Percentiles rank a stretch among this genome's conserved stretches.
Evolutionary conservation across 73 alveolate genomes (phyloP).

Genomic region (Stentor roeselii): DNA sequence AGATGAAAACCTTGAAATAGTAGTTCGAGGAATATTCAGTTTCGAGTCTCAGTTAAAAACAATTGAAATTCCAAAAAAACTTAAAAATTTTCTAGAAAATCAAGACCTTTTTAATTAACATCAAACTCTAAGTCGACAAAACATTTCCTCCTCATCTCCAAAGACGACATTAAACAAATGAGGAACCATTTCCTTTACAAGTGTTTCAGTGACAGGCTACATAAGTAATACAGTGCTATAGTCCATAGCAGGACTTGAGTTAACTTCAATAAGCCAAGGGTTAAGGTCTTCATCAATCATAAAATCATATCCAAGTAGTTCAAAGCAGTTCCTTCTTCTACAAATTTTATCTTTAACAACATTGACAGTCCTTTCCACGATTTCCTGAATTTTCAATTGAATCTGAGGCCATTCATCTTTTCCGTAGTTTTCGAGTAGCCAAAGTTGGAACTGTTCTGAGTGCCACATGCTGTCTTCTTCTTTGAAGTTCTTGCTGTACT

Average conservation of each 20-base stretch:
- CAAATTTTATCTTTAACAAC: conserved; percentile 29
- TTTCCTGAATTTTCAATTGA: conserved; percentile 70
- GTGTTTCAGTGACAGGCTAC: neutral
- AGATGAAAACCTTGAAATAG: too few relatives aligned
- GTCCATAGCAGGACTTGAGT: conserved; percentile 87
- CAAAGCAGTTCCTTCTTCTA: conserved; percentile 16
- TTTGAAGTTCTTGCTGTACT: conserved; percentile 42
- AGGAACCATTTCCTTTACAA: conserved; percentile 17
- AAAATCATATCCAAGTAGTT: conserved; percentile 84
- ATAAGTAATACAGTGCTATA: conserved; percentile 66
- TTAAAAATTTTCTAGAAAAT: too few relatives aligned
- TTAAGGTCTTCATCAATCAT: conserved; percentile 88
- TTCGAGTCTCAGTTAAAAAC: too few relatives aligned
- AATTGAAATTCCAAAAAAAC: too few relatives aligned
- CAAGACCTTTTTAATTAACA: too few relatives aligned
- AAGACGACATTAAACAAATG: neutral
- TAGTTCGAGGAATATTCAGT: too few relatives aligned
- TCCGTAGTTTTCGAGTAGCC: conserved; percentile 67
- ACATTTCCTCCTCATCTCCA: too few relatives aligned
- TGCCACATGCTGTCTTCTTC: conserved; percentile 97
- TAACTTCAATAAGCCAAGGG: conserved; percentile 87
- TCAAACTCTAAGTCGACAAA: too few relatives aligned
- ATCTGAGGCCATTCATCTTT: conserved; percentile 85
- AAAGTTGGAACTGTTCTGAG: conserved; percentile 61
- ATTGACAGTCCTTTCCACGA: conserved; percentile 81